These are phyloP conservation scores for Aspergillus sp. DNA, from an alignment of 2,329 filamentous ascomycete species.

Conservation along the genomic window DNA sequence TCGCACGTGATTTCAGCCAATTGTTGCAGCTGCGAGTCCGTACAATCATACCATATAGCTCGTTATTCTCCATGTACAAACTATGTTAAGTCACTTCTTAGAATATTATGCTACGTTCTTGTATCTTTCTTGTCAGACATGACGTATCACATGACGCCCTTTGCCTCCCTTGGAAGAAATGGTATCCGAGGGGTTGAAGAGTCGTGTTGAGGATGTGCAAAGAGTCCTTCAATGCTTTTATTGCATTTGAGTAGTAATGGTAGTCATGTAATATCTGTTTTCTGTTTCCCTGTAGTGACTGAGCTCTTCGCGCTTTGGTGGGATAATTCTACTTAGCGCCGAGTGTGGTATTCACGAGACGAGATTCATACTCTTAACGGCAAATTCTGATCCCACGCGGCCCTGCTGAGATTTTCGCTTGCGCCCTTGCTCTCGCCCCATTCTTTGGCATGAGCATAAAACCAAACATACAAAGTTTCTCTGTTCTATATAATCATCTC, in stretches of 20 bases:
- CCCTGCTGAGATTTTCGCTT: neutral
- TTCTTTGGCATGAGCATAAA: neutral
- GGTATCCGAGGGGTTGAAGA: neutral
- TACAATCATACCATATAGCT: neutral
- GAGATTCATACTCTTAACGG: constrained; percentile 3
- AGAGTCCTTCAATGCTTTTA: neutral
- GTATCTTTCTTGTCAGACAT: neutral
- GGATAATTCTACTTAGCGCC: neutral
- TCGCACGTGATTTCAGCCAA: neutral
- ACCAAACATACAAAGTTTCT: neutral
- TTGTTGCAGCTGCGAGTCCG: neutral
- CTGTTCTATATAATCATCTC: neutral
- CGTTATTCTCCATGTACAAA: neutral
- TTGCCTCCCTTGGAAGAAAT: neutral
- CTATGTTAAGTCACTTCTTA: no score
- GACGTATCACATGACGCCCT: neutral
- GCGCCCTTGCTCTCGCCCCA: no score
- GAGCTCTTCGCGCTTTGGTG: neutral
- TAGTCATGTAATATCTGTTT: neutral
- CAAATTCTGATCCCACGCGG: constrained; percentile 11
- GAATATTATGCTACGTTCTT: no score
- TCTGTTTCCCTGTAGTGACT: neutral
- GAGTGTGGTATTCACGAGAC: neutral
- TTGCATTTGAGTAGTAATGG: neutral
- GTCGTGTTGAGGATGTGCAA: neutral